These are phyloP conservation scores for Tagetes patula DNA, from an alignment of 129 eudicot species.

Conservation along the genomic window DNA sequence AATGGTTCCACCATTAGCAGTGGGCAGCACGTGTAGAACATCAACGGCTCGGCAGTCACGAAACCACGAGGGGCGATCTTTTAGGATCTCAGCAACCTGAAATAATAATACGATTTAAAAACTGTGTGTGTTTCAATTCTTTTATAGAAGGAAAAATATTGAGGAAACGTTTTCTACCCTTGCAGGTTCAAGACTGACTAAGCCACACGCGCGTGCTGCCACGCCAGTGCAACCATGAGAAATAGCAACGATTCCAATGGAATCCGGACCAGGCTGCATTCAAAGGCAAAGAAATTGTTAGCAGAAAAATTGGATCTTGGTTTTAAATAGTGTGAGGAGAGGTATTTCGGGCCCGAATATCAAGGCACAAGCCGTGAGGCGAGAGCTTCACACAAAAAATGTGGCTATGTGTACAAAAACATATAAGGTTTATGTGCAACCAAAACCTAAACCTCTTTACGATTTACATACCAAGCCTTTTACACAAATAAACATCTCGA, in stretches of 20 bases:
- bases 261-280: slow-evolving; percentile 99
- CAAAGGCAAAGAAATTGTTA: background rate
- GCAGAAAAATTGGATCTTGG: background rate
- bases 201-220: slow-evolving; percentile 57
- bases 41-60: slow-evolving; percentile 42
- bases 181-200: slow-evolving; percentile 39
- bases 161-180: slow-evolving; percentile 12
- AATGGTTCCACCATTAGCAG: slow-evolving; percentile 44
- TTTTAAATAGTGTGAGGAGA: too few relatives aligned
- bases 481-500: too few relatives aligned
- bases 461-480: too few relatives aligned
- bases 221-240: slow-evolving; percentile 98
- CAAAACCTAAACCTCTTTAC: too few relatives aligned
- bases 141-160: background rate
- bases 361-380: too few relatives aligned
- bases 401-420: too few relatives aligned
- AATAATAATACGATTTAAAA: background rate
- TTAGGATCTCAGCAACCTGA: slow-evolving; percentile 45
- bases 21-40: slow-evolving; percentile 29
- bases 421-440: too few relatives aligned
- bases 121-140: background rate
- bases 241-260: slow-evolving; percentile 99
- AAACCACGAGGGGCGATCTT: slow-evolving; percentile 44
- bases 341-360: too few relatives aligned
- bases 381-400: too few relatives aligned